phyloP scores from a whole-genome alignment of 768 basidiomycete genomes.

The Dendrothele bispora region DNA sequence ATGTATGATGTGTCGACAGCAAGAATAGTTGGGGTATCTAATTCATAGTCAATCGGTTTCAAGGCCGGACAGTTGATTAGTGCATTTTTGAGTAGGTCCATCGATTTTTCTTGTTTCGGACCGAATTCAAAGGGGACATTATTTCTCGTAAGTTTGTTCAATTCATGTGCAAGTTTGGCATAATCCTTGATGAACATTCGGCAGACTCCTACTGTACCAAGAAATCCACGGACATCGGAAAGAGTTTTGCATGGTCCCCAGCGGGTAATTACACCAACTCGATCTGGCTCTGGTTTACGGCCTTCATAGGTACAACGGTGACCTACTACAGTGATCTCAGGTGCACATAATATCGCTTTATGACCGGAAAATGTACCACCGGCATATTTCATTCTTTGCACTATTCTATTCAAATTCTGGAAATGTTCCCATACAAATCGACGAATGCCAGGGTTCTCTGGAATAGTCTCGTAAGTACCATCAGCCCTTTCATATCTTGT shows the following conservation, averaged over 20 bases:
- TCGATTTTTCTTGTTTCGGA: conserved; percentile 15
- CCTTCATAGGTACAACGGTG: conserved; percentile 7
- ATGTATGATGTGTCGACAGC: conserved; percentile 30
- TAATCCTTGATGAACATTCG: conserved; percentile 19
- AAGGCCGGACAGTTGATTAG: conserved; percentile 31
- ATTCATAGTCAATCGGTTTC: conserved; percentile 27
- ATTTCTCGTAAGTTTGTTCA: conserved; percentile 32
- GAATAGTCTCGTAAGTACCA: conserved; percentile 11
- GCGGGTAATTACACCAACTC: conserved; percentile 4
- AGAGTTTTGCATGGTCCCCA: conserved; percentile 1
- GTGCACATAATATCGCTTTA: conserved; percentile 20
- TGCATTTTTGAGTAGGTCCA: conserved; percentile 29
- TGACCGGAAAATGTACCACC: conserved; percentile 36
- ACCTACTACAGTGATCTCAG: conserved; percentile 2
- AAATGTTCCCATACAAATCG: conserved; percentile 19
- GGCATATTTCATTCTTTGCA: conserved; percentile 25
- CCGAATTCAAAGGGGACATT: conserved; percentile 13
- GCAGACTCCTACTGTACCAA: conserved; percentile 4
- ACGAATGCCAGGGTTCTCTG: conserved; percentile 10
- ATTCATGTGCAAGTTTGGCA: conserved; percentile 32
- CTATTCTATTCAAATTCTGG: conserved; percentile 3
- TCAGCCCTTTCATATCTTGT: conserved; percentile 25
- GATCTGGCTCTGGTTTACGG: conserved; percentile 7
- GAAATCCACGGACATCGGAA: conserved; percentile 16
- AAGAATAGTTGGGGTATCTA: conserved; percentile 21